A percentile compares a stretch with the other conserved stretches of the same genome.
Evolutionary conservation across 148 eudicot species (phyloP).

Genomic region (Selenicereus undatus): DNA sequence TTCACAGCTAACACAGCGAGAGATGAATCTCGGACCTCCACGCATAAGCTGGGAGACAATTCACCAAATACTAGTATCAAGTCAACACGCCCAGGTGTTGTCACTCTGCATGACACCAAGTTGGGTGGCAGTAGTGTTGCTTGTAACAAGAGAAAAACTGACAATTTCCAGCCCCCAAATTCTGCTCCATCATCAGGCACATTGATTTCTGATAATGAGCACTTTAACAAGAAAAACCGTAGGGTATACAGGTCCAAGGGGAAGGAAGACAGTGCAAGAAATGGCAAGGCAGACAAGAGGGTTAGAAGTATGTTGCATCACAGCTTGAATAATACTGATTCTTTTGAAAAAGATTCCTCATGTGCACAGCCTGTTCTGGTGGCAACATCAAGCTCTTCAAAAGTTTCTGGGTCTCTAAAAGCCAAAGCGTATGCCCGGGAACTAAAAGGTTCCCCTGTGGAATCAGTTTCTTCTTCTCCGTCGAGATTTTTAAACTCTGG

Average conservation of each 20-base stretch:
- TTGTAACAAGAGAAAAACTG: constrained; percentile 57
- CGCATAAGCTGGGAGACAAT: constrained; percentile 29
- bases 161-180: constrained; percentile 26
- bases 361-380: constrained; percentile 48
- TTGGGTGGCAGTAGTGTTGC: constrained; percentile 28
- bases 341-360: constrained; percentile 41
- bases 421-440: constrained; percentile 48
- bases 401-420: constrained; percentile 71
- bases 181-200: constrained; percentile 30
- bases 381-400: constrained; percentile 87
- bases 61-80: constrained; percentile 19
- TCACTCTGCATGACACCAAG: constrained; percentile 32
- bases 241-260: constrained; percentile 53
- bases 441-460: constrained; percentile 81
- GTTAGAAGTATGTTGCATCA: constrained; percentile 28
- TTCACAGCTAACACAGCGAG: constrained; percentile 27
- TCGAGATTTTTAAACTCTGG: too few species aligned
- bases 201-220: constrained; percentile 43
- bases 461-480: constrained; percentile 36
- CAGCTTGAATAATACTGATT: constrained; percentile 32
- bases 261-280: constrained; percentile 43
- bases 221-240: constrained; percentile 53
- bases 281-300: constrained; percentile 46
- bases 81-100: constrained; percentile 26
- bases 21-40: constrained; percentile 42